Evolutionary conservation across 2,329 filamentous ascomycete genomes (phyloP).

Genomic region (Nothophoma quercina): DNA sequence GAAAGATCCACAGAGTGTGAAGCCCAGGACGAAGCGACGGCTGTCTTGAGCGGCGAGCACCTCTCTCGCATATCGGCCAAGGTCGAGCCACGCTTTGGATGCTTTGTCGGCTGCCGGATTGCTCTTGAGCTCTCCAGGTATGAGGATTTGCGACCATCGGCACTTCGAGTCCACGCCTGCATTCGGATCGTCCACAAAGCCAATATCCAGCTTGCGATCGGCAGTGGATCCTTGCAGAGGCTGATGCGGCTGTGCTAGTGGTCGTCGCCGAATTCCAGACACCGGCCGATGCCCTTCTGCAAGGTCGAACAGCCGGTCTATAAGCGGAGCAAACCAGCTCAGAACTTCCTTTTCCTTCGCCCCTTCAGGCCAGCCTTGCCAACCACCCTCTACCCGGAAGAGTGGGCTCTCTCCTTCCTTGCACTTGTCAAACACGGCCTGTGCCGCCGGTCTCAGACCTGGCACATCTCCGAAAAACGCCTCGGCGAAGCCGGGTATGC

Average conservation of each 20-base stretch:
- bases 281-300: slow-evolving; percentile 20
- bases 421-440: slow-evolving; percentile 23
- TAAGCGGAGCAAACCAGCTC: slow-evolving; percentile 30
- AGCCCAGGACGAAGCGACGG: too few species aligned
- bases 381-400: slow-evolving; percentile 28
- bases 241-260: slow-evolving; percentile 28
- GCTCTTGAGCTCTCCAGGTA: slow-evolving; percentile 53
- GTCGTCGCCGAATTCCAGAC: slow-evolving; percentile 19
- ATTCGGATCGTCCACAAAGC: slow-evolving; percentile 31
- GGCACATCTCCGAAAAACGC: slow-evolving; percentile 27
- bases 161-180: slow-evolving; percentile 19
- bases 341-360: slow-evolving; percentile 32
- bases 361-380: slow-evolving; percentile 28
- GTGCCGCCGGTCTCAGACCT: background rate
- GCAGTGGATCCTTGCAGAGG: too few species aligned
- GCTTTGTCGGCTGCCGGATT: slow-evolving; percentile 50
- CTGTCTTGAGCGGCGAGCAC: too few species aligned
- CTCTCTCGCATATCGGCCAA: slow-evolving; percentile 54
- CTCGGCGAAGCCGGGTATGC: slow-evolving; percentile 32
- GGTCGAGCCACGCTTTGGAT: slow-evolving; percentile 35
- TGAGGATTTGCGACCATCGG: slow-evolving; percentile 15
- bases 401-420: slow-evolving; percentile 31
- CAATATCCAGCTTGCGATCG: slow-evolving; percentile 34
- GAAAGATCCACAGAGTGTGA: slow-evolving; percentile 55
- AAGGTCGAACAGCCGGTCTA: slow-evolving; percentile 24